A percentile compares a stretch with the other conserved stretches of the same genome.
Evolutionary conservation across 371 early-diverging fungal species (phyloP).

Genomic region (Mucor plumbeus): DNA sequence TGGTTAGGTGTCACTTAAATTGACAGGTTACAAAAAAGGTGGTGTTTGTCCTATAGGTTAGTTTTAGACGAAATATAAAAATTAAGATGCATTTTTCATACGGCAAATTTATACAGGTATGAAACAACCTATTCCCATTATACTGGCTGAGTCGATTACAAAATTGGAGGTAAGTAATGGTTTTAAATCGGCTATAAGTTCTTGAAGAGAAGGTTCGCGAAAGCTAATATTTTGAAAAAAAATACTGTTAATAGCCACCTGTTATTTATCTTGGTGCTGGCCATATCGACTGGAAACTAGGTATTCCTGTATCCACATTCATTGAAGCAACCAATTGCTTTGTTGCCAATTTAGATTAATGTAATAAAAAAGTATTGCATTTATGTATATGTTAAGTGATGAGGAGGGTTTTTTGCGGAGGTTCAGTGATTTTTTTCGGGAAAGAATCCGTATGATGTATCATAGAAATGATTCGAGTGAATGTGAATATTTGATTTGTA

Average conservation of each 20-base stretch:
- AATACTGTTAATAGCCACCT: slow-evolving; percentile 63
- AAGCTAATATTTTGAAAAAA: background rate
- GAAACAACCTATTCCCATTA: slow-evolving; percentile 60
- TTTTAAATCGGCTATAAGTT: background rate
- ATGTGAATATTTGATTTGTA: background rate
- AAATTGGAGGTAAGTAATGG: slow-evolving; percentile 50
- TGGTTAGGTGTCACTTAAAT: slow-evolving; percentile 43
- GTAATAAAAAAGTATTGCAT: background rate
- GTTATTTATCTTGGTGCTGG: slow-evolving; percentile 88
- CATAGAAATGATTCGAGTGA: background rate
- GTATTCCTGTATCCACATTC: slow-evolving; percentile 70
- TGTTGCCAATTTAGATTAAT: slow-evolving; percentile 65
- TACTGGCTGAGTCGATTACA: slow-evolving; percentile 65
- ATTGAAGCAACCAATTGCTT: slow-evolving; percentile 61
- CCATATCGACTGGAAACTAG: slow-evolving; percentile 88
- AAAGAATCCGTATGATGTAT: background rate
- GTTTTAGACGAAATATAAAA: background rate
- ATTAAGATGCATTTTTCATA: too few species aligned
- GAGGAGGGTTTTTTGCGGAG: background rate
- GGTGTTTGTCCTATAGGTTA: slow-evolving; percentile 75
- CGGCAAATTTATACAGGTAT: slow-evolving; percentile 39
- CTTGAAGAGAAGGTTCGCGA: too few species aligned
- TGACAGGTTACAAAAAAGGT: slow-evolving; percentile 76
- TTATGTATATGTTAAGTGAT: background rate
- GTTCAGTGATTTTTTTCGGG: background rate